Conservation (phyloP, 306 rosid genomes). For the Purshia tridentata region DNA sequence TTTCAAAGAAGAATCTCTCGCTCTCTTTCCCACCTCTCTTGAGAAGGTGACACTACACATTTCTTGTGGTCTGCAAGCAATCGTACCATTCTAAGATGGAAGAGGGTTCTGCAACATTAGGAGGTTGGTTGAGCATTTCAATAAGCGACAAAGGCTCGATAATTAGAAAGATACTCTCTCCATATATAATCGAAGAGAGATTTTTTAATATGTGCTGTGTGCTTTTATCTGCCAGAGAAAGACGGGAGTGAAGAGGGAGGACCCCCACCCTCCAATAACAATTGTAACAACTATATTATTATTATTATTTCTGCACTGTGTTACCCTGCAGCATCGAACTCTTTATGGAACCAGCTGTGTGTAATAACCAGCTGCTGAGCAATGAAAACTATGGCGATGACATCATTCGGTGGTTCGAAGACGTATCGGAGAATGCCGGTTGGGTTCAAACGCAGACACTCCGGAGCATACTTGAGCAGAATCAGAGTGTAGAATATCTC, state of each 20-base stretch:
- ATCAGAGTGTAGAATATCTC: conserved; percentile 67
- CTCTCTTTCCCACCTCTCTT: not conserved
- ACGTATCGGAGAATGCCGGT: conserved; percentile 47
- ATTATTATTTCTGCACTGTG: not conserved
- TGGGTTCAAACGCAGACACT: conserved; percentile 62
- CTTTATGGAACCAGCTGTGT: conserved; percentile 41
- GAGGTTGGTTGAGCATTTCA: conserved; percentile 27
- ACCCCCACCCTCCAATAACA: not conserved
- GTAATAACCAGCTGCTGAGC: conserved; percentile 14
- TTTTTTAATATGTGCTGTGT: not conserved
- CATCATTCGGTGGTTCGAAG: conserved; percentile 70
- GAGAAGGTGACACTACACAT: conserved; percentile 23
- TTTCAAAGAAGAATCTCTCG: conserved; percentile 22
- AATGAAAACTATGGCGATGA: conserved; percentile 27
- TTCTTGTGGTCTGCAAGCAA: conserved; percentile 45
- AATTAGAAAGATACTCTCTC: too few relatives aligned
- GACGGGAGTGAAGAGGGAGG: not conserved
- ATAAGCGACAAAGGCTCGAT: not conserved
- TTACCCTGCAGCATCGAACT: not conserved
- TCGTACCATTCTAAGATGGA: conserved; percentile 28
- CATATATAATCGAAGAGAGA: not conserved
- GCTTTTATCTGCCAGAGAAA: not conserved
- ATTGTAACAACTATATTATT: not conserved
- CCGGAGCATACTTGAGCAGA: conserved; percentile 63
- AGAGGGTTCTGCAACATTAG: conserved; percentile 20